These are phyloP conservation scores for Podochytrium sp. DNA, from an alignment of 192 early-diverging fungal genomes.

Conservation along the genomic window DNA sequence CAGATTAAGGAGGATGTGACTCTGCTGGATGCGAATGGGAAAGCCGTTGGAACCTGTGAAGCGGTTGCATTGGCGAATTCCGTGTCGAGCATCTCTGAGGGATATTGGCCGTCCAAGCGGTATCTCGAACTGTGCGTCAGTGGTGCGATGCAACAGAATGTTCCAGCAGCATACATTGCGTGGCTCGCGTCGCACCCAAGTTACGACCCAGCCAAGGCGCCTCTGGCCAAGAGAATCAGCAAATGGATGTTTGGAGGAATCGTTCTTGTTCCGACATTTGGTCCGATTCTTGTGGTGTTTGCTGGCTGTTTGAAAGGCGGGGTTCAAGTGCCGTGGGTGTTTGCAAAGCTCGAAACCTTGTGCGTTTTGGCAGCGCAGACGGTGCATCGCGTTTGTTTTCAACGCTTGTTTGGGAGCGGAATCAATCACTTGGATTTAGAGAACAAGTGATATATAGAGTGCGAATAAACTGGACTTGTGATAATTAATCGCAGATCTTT, in stretches of 20 bases:
- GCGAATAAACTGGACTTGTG: too few relatives aligned
- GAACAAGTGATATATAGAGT: too few relatives aligned
- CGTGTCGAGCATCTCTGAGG: neutral
- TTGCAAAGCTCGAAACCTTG: neutral
- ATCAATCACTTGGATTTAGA: conserved; percentile 9
- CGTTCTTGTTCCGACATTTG: neutral
- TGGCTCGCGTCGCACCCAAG: neutral
- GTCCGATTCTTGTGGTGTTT: neutral
- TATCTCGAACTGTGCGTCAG: conserved; percentile 5
- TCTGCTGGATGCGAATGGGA: neutral
- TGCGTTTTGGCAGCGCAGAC: neutral
- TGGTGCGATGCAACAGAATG: neutral
- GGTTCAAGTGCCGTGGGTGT: neutral
- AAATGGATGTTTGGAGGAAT: neutral
- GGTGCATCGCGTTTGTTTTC: neutral
- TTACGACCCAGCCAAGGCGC: neutral
- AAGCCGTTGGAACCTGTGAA: neutral
- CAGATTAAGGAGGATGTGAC: neutral
- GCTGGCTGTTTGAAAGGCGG: neutral
- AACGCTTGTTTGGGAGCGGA: conserved; percentile 7
- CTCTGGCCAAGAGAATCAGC: neutral
- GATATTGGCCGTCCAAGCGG: conserved; percentile 19
- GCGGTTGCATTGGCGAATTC: neutral
- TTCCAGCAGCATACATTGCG: conserved; percentile 1
- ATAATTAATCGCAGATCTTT: too few relatives aligned